phyloP scores from a whole-genome alignment of 1,284 basidiomycete species.

The Sanghuangporus sanghuang region DNA sequence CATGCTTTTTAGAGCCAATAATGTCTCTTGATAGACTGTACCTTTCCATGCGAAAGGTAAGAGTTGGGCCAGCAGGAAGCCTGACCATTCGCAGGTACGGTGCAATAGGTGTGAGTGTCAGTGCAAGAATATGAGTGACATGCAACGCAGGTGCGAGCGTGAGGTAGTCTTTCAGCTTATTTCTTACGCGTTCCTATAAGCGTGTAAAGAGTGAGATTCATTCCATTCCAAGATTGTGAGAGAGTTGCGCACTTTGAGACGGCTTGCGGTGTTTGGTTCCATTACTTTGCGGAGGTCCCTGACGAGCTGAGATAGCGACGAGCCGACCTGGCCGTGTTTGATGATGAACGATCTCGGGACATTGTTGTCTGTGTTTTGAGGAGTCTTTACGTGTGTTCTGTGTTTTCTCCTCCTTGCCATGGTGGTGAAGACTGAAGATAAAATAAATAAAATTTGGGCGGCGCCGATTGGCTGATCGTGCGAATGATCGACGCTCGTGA shows the following conservation, averaged over 20 bases:
- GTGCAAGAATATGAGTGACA: conserved; percentile 91
- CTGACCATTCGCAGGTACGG: conserved; percentile 87
- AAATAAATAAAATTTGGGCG: neutral
- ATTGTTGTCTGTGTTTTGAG: conserved; percentile 31
- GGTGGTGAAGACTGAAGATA: neutral
- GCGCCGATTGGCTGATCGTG: neutral
- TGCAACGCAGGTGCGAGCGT: conserved; percentile 88
- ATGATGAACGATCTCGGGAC: conserved; percentile 84
- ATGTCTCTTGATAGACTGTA: conserved; percentile 91
- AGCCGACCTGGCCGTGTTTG: conserved; percentile 90
- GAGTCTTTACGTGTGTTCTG: conserved; percentile 78
- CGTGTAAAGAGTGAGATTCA: conserved; percentile 17
- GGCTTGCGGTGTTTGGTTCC: conserved; percentile 96
- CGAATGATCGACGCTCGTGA: neutral
- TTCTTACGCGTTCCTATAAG: conserved; percentile 80
- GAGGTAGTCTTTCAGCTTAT: conserved; percentile 93
- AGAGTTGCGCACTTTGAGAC: conserved; percentile 63
- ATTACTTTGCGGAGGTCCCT: conserved; percentile 92
- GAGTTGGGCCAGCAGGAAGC: conserved; percentile 88
- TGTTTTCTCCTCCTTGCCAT: conserved; percentile 84
- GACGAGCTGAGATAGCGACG: conserved; percentile 84
- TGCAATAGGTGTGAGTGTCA: conserved; percentile 82
- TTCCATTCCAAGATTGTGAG: neutral
- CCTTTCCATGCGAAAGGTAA: conserved; percentile 89
- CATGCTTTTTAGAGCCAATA: conserved; percentile 57